phyloP scores from a whole-genome alignment of 2,329 filamentous ascomycete genomes.

The Rutstroemia sydowiana region DNA sequence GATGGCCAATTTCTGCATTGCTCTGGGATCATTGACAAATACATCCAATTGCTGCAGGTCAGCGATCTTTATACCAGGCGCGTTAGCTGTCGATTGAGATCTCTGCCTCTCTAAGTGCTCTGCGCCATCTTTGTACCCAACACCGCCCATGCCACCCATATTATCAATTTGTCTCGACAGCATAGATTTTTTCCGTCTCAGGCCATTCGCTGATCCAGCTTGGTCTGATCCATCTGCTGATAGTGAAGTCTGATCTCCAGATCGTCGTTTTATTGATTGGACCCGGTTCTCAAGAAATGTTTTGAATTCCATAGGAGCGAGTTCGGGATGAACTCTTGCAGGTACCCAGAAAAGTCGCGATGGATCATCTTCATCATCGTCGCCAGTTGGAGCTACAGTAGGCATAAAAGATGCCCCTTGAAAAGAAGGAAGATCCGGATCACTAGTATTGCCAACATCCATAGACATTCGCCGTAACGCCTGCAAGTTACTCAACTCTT shows the following conservation, averaged over 20 bases:
- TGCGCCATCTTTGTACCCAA: constrained; percentile 74
- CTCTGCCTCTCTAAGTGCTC: constrained; percentile 69
- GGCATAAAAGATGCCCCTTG: constrained; percentile 58
- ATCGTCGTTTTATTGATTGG: constrained; percentile 78
- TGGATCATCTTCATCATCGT: constrained; percentile 79
- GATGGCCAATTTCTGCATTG: constrained; percentile 59
- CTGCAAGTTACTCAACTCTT: constrained; percentile 67
- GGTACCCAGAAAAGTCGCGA: constrained; percentile 93
- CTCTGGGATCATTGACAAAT: constrained; percentile 71
- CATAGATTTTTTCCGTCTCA: constrained; percentile 91
- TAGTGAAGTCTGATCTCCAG: constrained; percentile 62
- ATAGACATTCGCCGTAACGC: constrained; percentile 71
- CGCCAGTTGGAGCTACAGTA: constrained; percentile 61
- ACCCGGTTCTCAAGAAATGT: constrained; percentile 91
- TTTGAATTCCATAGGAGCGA: constrained; percentile 94
- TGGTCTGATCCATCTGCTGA: constrained; percentile 47
- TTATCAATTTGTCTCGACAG: constrained; percentile 85
- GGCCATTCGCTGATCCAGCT: constrained; percentile 47
- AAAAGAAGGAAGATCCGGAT: constrained; percentile 71
- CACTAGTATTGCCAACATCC: constrained; percentile 57
- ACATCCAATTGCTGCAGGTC: constrained; percentile 65
- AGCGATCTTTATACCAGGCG: constrained; percentile 52
- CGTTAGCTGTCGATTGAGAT: constrained; percentile 45
- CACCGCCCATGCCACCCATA: constrained; percentile 47
- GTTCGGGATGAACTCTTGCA: constrained; percentile 84